Conservation (phyloP, 306 rosid species). For the Malus orientalis region DNA sequence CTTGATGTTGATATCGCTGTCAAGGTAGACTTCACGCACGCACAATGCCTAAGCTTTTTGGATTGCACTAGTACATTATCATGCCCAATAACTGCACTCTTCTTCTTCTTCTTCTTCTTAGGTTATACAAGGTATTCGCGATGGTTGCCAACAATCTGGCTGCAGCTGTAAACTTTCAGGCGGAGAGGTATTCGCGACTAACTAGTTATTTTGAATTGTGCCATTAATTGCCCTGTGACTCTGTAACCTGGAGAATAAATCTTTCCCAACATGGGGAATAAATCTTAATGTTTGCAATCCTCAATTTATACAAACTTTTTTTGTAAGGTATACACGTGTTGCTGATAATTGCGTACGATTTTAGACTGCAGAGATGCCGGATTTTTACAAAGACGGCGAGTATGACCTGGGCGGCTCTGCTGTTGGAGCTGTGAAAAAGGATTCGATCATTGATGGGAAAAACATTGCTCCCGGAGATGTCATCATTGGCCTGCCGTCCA, state of each 20-base stretch:
- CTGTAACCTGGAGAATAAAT: not conserved
- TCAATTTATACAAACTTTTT: too few relatives aligned
- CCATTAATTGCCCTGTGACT: not conserved
- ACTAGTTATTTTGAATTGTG: not conserved
- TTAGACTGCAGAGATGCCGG: conserved; percentile 97
- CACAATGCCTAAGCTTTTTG: not conserved
- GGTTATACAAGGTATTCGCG: conserved; percentile 86
- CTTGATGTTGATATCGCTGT: conserved; percentile 92
- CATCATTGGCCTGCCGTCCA: conserved; percentile 82
- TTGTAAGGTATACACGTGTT: not conserved
- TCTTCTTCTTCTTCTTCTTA: conserved; percentile 6
- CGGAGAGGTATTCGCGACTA: conserved; percentile 67
- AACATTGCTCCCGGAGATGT: conserved; percentile 60
- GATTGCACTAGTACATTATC: not conserved
- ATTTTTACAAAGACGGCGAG: conserved; percentile 73
- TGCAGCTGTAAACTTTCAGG: conserved; percentile 58
- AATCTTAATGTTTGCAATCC: too few relatives aligned
- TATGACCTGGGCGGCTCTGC: conserved; percentile 93
- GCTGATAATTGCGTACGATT: conserved; percentile 11
- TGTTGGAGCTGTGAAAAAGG: conserved; percentile 76
- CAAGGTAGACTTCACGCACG: conserved; percentile 34
- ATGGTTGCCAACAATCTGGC: conserved; percentile 85
- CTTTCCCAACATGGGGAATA: too few relatives aligned
- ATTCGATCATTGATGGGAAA: conserved; percentile 63
- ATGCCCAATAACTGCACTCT: not conserved